Percentiles rank a stretch among this genome's conserved stretches.
Evolutionary conservation across 306 rosid genomes (phyloP).

Genomic region (Vachellia collinsii): DNA sequence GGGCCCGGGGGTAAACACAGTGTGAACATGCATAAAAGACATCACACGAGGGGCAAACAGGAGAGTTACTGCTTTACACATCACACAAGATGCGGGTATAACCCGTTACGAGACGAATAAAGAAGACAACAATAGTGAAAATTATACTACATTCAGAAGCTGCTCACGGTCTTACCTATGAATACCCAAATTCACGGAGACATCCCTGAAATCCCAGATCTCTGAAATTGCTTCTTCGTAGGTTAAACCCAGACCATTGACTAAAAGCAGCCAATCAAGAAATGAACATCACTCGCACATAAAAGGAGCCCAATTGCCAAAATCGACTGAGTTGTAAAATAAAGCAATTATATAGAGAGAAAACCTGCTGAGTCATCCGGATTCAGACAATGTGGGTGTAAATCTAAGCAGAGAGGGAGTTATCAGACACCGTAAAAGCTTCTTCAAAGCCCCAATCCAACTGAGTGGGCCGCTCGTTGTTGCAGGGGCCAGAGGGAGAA

Average conservation of each 20-base stretch:
- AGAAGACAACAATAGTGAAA: conserved; percentile 5
- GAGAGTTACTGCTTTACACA: conserved; percentile 21
- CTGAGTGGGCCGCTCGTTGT: conserved; percentile 30
- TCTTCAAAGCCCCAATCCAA: conserved; percentile 34
- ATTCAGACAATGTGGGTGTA: conserved; percentile 51
- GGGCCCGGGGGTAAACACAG: conserved; percentile 12
- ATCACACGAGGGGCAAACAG: conserved; percentile 27
- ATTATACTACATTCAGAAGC: neutral
- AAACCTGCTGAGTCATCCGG: conserved; percentile 18
- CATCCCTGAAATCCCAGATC: conserved; percentile 66
- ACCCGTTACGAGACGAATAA: conserved; percentile 18
- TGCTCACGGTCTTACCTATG: conserved; percentile 36
- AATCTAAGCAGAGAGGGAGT: conserved; percentile 82
- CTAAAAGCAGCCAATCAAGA: conserved; percentile 15
- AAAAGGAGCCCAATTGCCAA: conserved; percentile 31
- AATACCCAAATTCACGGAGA: conserved; percentile 33
- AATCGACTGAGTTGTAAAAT: conserved; percentile 36
- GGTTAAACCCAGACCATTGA: conserved; percentile 57
- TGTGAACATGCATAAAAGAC: conserved; percentile 18
- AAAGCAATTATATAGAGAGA: conserved; percentile 39
- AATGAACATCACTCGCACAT: neutral
- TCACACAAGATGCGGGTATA: conserved; percentile 8
- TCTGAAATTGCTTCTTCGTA: conserved; percentile 50
- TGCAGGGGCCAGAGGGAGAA: conserved; percentile 30
- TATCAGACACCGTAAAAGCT: conserved; percentile 44